phyloP scores from a whole-genome alignment of 805 yeast species.

The Ogataea parapolymorpha region DNA sequence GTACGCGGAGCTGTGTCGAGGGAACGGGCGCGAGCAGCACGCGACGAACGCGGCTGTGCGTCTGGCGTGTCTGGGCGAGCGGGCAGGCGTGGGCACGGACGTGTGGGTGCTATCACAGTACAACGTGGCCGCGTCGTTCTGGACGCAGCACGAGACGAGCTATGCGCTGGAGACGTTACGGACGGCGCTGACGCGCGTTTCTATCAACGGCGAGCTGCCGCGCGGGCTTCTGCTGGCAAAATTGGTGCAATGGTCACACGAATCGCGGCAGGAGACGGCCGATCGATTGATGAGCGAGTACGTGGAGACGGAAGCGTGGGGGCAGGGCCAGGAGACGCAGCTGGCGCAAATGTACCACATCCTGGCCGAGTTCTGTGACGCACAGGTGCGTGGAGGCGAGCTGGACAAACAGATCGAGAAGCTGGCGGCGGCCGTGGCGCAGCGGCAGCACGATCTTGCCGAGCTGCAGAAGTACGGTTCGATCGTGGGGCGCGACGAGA shows the following conservation, averaged over 20 bases:
- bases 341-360: conserved; percentile 50
- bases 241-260: conserved; percentile 67
- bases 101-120: conserved; percentile 30
- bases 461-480: conserved; percentile 46
- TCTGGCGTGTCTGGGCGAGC: conserved; percentile 36
- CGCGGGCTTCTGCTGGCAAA: conserved; percentile 28
- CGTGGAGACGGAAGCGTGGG: conserved; percentile 40
- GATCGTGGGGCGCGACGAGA: conserved; percentile 37
- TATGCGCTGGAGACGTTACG: conserved; percentile 56
- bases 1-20: conserved; percentile 41
- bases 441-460: conserved; percentile 45
- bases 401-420: conserved; percentile 44
- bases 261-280: conserved; percentile 66
- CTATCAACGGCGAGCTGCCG: neutral
- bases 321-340: conserved; percentile 13
- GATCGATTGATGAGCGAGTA: conserved; percentile 53
- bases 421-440: conserved; percentile 26
- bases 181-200: conserved; percentile 23
- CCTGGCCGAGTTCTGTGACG: conserved; percentile 72
- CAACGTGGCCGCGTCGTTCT: conserved; percentile 58
- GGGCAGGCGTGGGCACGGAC: conserved; percentile 10
- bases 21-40: conserved; percentile 42
- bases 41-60: conserved; percentile 47
- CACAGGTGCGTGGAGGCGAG: conserved; percentile 48
- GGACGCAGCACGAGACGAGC: conserved; percentile 54